phyloP scores from a whole-genome alignment of 1,139 yeast genomes.

The Protomyces lactucae-debilis region DNA sequence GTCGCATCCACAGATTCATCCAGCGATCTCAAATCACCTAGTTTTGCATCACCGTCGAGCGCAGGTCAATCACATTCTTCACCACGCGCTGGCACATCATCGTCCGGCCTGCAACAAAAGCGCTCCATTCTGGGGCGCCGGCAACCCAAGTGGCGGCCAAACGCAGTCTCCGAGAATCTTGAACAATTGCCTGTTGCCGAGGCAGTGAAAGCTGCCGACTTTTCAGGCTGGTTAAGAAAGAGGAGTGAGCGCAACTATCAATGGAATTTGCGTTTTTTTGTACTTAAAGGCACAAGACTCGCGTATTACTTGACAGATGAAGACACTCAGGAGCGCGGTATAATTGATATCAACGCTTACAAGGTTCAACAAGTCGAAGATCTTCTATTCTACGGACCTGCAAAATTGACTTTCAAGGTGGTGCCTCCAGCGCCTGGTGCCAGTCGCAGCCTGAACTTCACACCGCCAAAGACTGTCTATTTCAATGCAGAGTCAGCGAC shows the following conservation, averaged over 20 bases:
- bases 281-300: slow-evolving; percentile 85
- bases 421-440: slow-evolving; percentile 98
- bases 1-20: slow-evolving; percentile 13
- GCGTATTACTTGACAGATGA: slow-evolving; percentile 78
- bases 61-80: slow-evolving; percentile 3
- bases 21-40: neutral
- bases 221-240: slow-evolving; percentile 94
- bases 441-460: slow-evolving; percentile 74
- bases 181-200: slow-evolving; percentile 69
- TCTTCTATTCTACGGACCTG: slow-evolving; percentile 94
- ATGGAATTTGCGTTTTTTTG: slow-evolving; percentile 87
- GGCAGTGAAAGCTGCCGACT: slow-evolving; percentile 68
- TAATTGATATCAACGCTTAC: slow-evolving; percentile 93
- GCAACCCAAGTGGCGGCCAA: slow-evolving; percentile 25
- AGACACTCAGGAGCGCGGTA: slow-evolving; percentile 81
- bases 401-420: slow-evolving; percentile 83
- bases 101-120: slow-evolving; percentile 2
- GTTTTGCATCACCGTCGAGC: neutral
- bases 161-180: slow-evolving; percentile 93
- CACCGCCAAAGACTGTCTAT: slow-evolving; percentile 92
- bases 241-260: slow-evolving; percentile 79
- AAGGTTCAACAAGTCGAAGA: slow-evolving; percentile 77
- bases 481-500: slow-evolving; percentile 90
- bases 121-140: slow-evolving; percentile 11
- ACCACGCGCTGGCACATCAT: neutral